These are phyloP conservation scores for Phialemoniopsis sp. DNA, from an alignment of 2,329 filamentous ascomycete species.

Conservation along the genomic window DNA sequence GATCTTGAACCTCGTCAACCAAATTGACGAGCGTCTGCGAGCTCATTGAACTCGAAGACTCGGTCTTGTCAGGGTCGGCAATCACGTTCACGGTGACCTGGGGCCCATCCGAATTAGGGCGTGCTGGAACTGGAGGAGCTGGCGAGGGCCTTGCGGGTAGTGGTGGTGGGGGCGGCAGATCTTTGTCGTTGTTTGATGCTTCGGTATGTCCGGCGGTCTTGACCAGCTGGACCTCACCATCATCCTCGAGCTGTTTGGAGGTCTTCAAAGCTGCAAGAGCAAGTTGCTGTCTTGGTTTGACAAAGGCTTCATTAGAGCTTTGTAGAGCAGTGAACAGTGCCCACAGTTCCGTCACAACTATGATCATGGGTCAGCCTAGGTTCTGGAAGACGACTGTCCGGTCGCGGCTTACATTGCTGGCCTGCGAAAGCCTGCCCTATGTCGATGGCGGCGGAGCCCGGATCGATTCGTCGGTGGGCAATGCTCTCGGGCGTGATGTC, in stretches of 20 bases:
- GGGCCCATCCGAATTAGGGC: conserved; percentile 10
- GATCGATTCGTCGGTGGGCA: conserved; percentile 39
- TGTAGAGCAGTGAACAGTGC: conserved; percentile 69
- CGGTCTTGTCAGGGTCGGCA: conserved; percentile 20
- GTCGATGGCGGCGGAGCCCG: conserved; percentile 22
- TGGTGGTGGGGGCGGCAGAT: conserved; percentile 34
- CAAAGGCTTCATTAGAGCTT: conserved; percentile 53
- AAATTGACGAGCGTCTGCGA: conserved; percentile 48
- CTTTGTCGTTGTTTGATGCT: background rate
- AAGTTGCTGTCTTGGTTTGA: conserved; percentile 71
- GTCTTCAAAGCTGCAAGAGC: conserved; percentile 70
- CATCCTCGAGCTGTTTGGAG: conserved; percentile 16
- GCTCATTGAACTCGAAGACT: conserved; percentile 42
- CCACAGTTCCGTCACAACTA: conserved; percentile 72
- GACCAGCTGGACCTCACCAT: conserved; percentile 3
- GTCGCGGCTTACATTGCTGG: conserved; percentile 63
- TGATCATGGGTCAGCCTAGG: background rate
- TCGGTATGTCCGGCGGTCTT: conserved; percentile 7
- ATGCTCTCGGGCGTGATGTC: conserved; percentile 61
- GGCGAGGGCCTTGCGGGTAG: conserved; percentile 45
- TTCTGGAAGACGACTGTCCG: too few species aligned
- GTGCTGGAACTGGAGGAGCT: conserved; percentile 21
- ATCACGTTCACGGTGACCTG: conserved; percentile 16
- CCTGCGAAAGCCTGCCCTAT: conserved; percentile 30
- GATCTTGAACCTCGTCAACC: conserved; percentile 28